These are phyloP conservation scores for Ailanthus altissimus DNA, from an alignment of 345 rosid genomes.

Conservation along the genomic window DNA sequence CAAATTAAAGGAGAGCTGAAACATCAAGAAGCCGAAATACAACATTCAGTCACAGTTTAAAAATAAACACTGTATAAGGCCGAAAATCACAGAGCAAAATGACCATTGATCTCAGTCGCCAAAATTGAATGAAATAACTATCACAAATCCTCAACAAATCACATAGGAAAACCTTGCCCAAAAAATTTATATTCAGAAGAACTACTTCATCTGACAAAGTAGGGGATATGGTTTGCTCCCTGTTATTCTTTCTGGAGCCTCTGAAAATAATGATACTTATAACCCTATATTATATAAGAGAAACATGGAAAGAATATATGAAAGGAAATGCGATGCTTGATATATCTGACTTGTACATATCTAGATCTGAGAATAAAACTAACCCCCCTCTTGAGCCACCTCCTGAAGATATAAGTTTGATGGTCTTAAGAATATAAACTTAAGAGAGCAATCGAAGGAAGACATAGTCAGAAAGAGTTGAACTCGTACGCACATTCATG, in stretches of 20 bases:
- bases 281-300: slow-evolving; percentile 26
- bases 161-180: neutral
- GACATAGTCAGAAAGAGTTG: slow-evolving; percentile 4
- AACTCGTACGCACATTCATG: slow-evolving; percentile 4
- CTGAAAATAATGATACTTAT: slow-evolving; percentile 33
- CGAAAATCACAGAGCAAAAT: neutral
- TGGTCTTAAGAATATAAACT: slow-evolving; percentile 8
- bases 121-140: slow-evolving; percentile 10
- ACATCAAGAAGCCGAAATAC: neutral
- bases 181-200: slow-evolving; percentile 18
- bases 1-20: neutral
- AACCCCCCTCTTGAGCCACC: slow-evolving; percentile 11
- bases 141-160: neutral
- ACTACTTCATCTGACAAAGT: slow-evolving; percentile 19
- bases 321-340: slow-evolving; percentile 16
- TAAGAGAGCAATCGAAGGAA: slow-evolving; percentile 25
- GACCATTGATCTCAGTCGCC: neutral
- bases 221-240: slow-evolving; percentile 26
- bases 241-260: slow-evolving; percentile 32
- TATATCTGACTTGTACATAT: slow-evolving; percentile 4
- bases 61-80: slow-evolving; percentile 6
- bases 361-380: neutral
- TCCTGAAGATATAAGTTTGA: slow-evolving; percentile 9
- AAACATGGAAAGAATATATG: slow-evolving; percentile 7
- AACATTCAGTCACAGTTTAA: too few relatives aligned